Conservation (phyloP, 176 grass and related monocot species). For the Neostapfia colusana region DNA sequence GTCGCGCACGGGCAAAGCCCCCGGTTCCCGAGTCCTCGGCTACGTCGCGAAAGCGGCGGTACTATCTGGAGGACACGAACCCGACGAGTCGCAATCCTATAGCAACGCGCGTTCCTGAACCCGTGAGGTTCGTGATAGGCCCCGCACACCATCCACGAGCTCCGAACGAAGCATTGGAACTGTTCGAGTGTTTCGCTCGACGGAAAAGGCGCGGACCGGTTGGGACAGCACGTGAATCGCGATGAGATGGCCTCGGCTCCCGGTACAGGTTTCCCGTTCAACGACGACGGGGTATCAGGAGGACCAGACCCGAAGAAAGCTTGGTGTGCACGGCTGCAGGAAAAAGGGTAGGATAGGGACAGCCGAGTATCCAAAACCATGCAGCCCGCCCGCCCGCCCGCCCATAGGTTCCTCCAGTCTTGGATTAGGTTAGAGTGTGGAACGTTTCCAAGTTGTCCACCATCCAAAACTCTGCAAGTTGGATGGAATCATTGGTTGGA, state of each 20-base stretch:
- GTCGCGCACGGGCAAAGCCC: neutral
- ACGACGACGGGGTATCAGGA: neutral
- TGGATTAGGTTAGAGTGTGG: neutral
- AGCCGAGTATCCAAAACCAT: neutral
- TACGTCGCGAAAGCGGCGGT: neutral
- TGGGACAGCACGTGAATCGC: neutral
- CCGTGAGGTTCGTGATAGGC: neutral
- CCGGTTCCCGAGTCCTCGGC: neutral
- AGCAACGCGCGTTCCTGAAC: neutral
- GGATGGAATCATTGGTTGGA: neutral
- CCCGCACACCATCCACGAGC: too few species aligned
- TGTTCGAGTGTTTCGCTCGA: neutral
- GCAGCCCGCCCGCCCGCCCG: neutral
- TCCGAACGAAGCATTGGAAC: neutral
- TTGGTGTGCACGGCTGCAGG: conserved; percentile 32
- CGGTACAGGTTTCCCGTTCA: neutral
- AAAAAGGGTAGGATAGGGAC: neutral
- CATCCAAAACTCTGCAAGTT: neutral
- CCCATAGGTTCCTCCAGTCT: neutral
- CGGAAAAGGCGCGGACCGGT: neutral
- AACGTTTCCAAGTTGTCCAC: neutral
- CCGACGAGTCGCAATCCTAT: neutral
- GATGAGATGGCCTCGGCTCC: too few species aligned
- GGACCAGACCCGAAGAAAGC: neutral
- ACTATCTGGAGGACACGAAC: neutral